Percentiles rank a stretch among this genome's conserved stretches.
phyloP scores from a whole-genome alignment of 2,329 filamentous ascomycete genomes.

The Ilyonectria robusta region DNA sequence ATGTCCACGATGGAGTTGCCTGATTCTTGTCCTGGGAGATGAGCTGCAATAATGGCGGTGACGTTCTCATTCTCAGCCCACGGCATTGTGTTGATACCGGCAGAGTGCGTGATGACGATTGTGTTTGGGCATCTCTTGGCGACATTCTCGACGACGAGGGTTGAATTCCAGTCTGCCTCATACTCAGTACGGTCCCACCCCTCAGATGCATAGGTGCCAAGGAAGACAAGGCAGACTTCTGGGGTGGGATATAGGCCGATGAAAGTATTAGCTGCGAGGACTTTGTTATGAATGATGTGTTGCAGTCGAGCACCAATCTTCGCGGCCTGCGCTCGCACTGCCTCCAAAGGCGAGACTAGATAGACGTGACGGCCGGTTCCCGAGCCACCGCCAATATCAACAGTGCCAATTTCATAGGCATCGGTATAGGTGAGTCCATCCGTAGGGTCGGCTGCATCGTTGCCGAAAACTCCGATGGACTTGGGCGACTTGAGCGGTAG shows the following conservation, averaged over 20 bases:
- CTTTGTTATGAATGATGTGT: conserved; percentile 61
- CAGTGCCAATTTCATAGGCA: conserved; percentile 70
- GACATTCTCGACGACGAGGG: conserved; percentile 68
- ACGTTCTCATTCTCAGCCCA: conserved; percentile 13
- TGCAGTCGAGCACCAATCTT: conserved; percentile 60
- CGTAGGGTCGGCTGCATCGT: conserved; percentile 56
- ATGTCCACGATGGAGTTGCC: conserved; percentile 21
- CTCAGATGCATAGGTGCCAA: conserved; percentile 76
- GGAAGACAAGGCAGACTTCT: conserved; percentile 75
- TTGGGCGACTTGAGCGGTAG: conserved; percentile 71
- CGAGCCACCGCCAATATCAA: conserved; percentile 70
- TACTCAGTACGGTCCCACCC: conserved; percentile 69
- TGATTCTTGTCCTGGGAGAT: conserved; percentile 12
- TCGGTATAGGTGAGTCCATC: conserved; percentile 64
- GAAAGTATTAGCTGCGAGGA: conserved; percentile 52
- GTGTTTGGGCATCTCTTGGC: conserved; percentile 73
- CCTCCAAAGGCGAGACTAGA: conserved; percentile 51
- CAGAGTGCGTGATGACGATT: conserved; percentile 60
- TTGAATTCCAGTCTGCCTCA: conserved; percentile 18
- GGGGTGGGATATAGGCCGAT: conserved; percentile 63
- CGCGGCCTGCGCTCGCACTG: conserved; percentile 60
- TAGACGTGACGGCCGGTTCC: conserved; percentile 54
- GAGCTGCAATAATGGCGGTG: conserved; percentile 7
- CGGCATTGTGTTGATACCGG: conserved; percentile 9
- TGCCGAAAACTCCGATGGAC: conserved; percentile 68